Base-by-base conservation (phyloP, 1,284 basidiomycete species). In the Testicularia cyperi region DNA sequence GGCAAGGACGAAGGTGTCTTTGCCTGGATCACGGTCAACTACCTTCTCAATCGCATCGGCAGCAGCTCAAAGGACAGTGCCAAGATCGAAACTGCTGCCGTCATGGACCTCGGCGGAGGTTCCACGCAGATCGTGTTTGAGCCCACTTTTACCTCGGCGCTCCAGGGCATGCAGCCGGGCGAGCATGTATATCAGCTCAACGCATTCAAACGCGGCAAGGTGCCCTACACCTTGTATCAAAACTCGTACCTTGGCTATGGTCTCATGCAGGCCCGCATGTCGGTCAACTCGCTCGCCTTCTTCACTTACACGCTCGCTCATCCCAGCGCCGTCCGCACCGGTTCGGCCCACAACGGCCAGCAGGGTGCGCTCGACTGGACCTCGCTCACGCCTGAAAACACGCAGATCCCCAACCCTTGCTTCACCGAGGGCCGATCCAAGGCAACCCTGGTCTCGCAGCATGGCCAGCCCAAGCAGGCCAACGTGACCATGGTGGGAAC, bases 71-170 rank as follows among this genome's bases (percentile, higher is more conserved):
- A n/a, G n/a, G 27, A 33, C 5, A 44, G 43, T 3, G 34, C 31
- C 18, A 40, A 51, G 35, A 28, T 39, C 32, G 55, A 61, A 24
- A 80, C 90, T n/a, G 89, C 89, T 53, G 94, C 92, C 15, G 90
- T 96, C 34, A 86, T 98, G 63, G 94, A 98, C 75, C 84, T 98
- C 36, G 95, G 94, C 9, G 94, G 95, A 6, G 94, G 88, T 15
- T 94, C 90, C 40, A 98, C 94, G 16, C 94, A 97, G 79, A 97
- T 98, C 75, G 92, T 96, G 44, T 97, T 98, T 71, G 87, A 95
- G 80, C 94, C 94, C 1, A 81, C 66, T 78, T 42, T 79, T 80
- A 28, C 42, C 5, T 51, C 48, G 2, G 32, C 12, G 79, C 81
- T 47, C 71, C 78, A 36, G 75, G 77, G 49, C 79, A 97, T 61